A percentile compares a stretch with the other conserved stretches of the same genome.
phyloP scores from a whole-genome alignment of 495 filamentous ascomycete genomes.

The Tuber brumale region DNA sequence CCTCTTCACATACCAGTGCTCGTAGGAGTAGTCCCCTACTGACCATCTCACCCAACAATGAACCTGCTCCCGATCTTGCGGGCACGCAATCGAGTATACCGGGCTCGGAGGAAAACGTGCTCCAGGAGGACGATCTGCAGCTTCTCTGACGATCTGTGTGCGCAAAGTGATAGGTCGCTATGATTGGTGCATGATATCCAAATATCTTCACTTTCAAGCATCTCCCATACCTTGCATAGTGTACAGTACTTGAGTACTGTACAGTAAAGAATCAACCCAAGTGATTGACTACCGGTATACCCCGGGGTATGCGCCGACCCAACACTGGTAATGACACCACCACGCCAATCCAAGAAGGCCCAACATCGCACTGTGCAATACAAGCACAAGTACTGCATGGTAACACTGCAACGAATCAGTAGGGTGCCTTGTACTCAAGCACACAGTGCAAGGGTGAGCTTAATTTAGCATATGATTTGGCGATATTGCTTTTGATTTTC shows the following conservation, averaged over 20 bases:
- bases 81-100: neutral
- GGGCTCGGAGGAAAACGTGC: slow-evolving; percentile 2
- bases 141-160: neutral
- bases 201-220: slow-evolving; percentile 1
- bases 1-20: neutral
- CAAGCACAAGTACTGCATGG: too few relatives aligned
- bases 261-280: neutral
- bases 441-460: neutral
- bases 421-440: neutral
- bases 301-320: neutral
- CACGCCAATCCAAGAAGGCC: neutral
- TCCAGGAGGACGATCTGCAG: neutral
- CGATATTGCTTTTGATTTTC: neutral
- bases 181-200: neutral
- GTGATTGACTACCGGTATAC: too few relatives aligned
- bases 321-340: neutral
- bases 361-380: neutral
- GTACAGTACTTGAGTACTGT: neutral
- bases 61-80: neutral
- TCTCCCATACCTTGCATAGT: slow-evolving; percentile 5
- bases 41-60: neutral
- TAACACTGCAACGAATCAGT: neutral
- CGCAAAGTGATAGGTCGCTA: neutral
- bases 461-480: neutral
- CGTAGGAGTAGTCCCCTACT: neutral